phyloP scores from a whole-genome alignment of 371 early-diverging fungal species.

The Syncephalis fuscata region DNA sequence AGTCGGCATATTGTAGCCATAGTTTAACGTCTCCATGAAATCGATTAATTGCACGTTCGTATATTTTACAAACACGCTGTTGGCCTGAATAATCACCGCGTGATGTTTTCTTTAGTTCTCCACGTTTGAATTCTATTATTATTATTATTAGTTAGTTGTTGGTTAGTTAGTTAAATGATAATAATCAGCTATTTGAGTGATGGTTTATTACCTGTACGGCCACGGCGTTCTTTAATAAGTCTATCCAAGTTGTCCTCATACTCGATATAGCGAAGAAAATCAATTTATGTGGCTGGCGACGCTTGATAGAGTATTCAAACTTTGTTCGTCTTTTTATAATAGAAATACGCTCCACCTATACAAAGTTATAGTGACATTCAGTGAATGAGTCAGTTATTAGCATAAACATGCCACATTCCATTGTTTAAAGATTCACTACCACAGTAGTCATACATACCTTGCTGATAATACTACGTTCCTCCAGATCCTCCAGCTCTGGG shows the following conservation, averaged over 20 bases:
- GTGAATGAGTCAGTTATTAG: neutral
- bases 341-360: slow-evolving; percentile 58
- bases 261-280: slow-evolving; percentile 79
- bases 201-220: slow-evolving; percentile 31
- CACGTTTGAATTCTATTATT: neutral
- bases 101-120: slow-evolving; percentile 9
- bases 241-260: slow-evolving; percentile 85
- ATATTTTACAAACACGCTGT: slow-evolving; percentile 57
- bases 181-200: no score
- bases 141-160: no score
- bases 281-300: slow-evolving; percentile 57
- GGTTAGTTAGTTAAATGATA: slow-evolving; percentile 9
- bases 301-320: slow-evolving; percentile 72
- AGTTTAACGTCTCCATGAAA: slow-evolving; percentile 65
- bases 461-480: slow-evolving; percentile 58
- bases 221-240: slow-evolving; percentile 62
- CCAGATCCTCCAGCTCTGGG: slow-evolving; percentile 80
- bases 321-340: slow-evolving; percentile 79
- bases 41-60: slow-evolving; percentile 56
- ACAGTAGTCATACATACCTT: slow-evolving; percentile 19
- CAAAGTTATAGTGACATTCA: neutral
- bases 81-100: slow-evolving; percentile 43
- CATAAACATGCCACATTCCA: neutral
- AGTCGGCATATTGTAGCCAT: slow-evolving; percentile 87
- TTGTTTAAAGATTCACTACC: neutral